phyloP scores from a whole-genome alignment of 2,329 filamentous ascomycete species.

The Didymosphaeria variabile region DNA sequence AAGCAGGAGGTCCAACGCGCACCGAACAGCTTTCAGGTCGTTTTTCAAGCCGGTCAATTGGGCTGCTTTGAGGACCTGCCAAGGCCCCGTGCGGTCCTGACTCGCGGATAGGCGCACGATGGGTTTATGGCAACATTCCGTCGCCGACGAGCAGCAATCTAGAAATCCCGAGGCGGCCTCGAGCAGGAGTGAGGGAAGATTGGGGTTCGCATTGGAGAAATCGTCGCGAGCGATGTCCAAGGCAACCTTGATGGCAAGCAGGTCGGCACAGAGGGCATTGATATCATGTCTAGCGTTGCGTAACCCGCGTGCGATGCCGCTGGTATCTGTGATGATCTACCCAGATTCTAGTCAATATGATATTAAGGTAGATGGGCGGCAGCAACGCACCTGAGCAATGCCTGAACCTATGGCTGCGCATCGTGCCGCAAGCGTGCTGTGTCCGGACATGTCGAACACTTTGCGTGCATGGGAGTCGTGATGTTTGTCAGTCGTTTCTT shows the following conservation, averaged over 20 bases:
- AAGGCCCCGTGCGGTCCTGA: slow-evolving; percentile 30
- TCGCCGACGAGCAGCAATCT: slow-evolving; percentile 39
- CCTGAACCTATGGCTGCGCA: slow-evolving; percentile 43
- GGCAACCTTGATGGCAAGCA: slow-evolving; percentile 43
- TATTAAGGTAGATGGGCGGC: neutral
- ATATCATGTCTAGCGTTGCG: slow-evolving; percentile 45
- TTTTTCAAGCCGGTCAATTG: slow-evolving; percentile 29
- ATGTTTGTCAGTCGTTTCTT: neutral
- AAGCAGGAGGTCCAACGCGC: slow-evolving; percentile 40
- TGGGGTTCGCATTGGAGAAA: slow-evolving; percentile 30
- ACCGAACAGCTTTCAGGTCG: slow-evolving; percentile 37
- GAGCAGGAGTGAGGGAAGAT: slow-evolving; percentile 32
- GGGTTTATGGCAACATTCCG: slow-evolving; percentile 38
- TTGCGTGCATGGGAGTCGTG: slow-evolving; percentile 1
- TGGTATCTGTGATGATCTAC: slow-evolving; percentile 43
- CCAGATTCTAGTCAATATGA: slow-evolving; percentile 18
- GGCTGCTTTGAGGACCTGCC: slow-evolving; percentile 31
- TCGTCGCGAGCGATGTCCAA: slow-evolving; percentile 46
- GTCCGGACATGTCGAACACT: slow-evolving; percentile 29
- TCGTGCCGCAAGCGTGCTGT: slow-evolving; percentile 43
- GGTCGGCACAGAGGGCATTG: slow-evolving; percentile 41
- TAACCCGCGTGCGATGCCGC: slow-evolving; percentile 40
- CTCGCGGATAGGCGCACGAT: slow-evolving; percentile 41
- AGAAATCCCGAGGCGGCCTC: slow-evolving; percentile 41
- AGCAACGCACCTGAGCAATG: slow-evolving; percentile 39